Evolutionary conservation across 2,329 filamentous ascomycete genomes (phyloP), one percentile per base, ranked within the genome.

Genomic region (Dactylellina drechsleri): DNA sequence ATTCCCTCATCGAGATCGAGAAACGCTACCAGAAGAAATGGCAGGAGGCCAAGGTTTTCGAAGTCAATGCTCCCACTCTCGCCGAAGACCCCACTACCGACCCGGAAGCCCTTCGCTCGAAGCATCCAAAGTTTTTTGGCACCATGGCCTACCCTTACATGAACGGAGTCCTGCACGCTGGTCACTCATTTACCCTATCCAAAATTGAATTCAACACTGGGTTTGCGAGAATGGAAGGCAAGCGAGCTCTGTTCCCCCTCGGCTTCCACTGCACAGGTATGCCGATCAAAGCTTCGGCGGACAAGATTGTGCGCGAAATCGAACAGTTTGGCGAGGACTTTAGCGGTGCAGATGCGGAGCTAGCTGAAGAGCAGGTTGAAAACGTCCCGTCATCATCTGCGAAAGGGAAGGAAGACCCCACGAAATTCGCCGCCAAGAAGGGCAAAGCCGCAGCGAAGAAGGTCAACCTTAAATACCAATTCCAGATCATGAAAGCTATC

Each of bases 211-310:
- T 98, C 82, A 90, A 89, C 70, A 88, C 91, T 23, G 92, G 94
- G 50, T 93, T 92, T 81, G 90, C 91, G 54, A 87, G 94, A 66
- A 96, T 98, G 92, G 88, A 93, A 82, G 95, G 95, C 80, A 94
- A 94, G 85, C 87, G 90, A 62, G 86, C 90, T 68, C 85, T 98
- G 62, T 97, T 95, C 82, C 95, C 95, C 68, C 90, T 95, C 80
- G 95, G 94, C 36, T 99, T 93, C 85, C 95, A 99, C 85, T 92
- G 91, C 84, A 98, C 94, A 0, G 95, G 95, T 79, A 96, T 99
- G 90, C 93, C 93, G 53, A 99, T 99, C 85, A 97, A 97, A 84
- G 93, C 95, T 4, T 96, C 92, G 80, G 93, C 95, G 65, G 94
- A 99, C 85, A 98, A 98, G 85, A 88, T 99, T 53, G 89, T 90